These are phyloP conservation scores for Tolypocladium album DNA, from an alignment of 2,329 filamentous ascomycete species.

Conservation along the genomic window DNA sequence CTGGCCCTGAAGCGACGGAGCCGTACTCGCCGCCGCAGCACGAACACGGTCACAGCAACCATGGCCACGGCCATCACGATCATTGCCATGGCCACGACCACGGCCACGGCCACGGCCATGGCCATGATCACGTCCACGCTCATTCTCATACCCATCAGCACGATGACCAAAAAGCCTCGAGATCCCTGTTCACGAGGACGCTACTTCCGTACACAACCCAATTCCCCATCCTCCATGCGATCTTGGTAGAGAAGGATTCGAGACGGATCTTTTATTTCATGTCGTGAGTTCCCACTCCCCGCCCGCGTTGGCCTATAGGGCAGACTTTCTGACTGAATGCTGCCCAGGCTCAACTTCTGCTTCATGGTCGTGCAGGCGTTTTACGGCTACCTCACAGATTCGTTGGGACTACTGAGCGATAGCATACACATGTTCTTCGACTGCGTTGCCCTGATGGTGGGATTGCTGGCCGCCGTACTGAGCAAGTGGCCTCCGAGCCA, in stretches of 20 bases:
- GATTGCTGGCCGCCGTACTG: slow-evolving; percentile 83
- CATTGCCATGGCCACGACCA: slow-evolving; percentile 11
- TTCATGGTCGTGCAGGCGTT: slow-evolving; percentile 95
- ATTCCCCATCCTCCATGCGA: slow-evolving; percentile 73
- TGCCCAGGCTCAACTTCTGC: slow-evolving; percentile 68
- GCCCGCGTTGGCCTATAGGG: background rate
- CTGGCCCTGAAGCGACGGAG: slow-evolving; percentile 15
- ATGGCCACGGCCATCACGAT: slow-evolving; percentile 14
- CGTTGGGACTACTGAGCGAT: slow-evolving; percentile 87
- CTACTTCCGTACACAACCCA: slow-evolving; percentile 59
- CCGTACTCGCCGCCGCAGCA: slow-evolving; percentile 12
- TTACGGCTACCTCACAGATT: slow-evolving; percentile 89
- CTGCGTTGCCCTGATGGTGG: slow-evolving; percentile 83
- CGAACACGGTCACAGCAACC: slow-evolving; percentile 14
- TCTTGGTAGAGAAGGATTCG: slow-evolving; percentile 85
- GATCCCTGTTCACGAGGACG: slow-evolving; percentile 61
- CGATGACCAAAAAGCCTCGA: slow-evolving; percentile 29
- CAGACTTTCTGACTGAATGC: slow-evolving; percentile 3
- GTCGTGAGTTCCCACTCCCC: slow-evolving; percentile 44
- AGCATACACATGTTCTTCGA: slow-evolving; percentile 99
- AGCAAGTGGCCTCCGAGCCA: slow-evolving; percentile 92
- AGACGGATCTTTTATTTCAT: slow-evolving; percentile 96
- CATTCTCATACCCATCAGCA: slow-evolving; percentile 19
- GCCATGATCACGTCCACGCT: slow-evolving; percentile 15
- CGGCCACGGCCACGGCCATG: slow-evolving; percentile 8